A percentile compares a stretch with the other conserved stretches of the same genome.
Conservation (phyloP, 169 alveolate species). For the Plasmodium vinckei region DNA sequence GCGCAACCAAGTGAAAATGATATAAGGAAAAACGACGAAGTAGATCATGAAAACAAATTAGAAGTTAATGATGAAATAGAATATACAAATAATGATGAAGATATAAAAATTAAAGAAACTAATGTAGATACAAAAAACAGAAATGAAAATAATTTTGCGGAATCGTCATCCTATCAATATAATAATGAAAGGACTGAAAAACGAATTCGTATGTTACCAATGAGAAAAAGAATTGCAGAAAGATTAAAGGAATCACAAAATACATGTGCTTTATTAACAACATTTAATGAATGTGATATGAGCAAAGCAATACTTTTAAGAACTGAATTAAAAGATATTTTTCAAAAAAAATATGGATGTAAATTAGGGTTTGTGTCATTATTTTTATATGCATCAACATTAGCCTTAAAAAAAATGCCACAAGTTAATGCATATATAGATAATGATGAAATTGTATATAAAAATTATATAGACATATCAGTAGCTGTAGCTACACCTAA, state of each 20-base stretch:
- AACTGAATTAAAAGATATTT: constrained; percentile 83
- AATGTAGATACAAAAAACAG: neutral
- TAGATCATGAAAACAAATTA: constrained; percentile 16
- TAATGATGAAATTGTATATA: constrained; percentile 92
- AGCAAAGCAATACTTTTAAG: constrained; percentile 85
- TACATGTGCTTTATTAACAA: constrained; percentile 93
- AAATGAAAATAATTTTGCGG: constrained; percentile 17
- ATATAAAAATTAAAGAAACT: constrained; percentile 17
- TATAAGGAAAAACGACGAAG: constrained; percentile 5
- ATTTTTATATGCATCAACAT: constrained; percentile 87
- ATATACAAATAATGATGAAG: constrained; percentile 47
- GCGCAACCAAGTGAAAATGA: constrained; percentile 60
- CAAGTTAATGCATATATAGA: constrained; percentile 88
- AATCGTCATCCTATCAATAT: constrained; percentile 27
- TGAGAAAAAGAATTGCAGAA: constrained; percentile 93
- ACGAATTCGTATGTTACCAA: constrained; percentile 93
- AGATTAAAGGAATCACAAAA: constrained; percentile 94
- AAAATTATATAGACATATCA: constrained; percentile 94
- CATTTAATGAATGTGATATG: constrained; percentile 94
- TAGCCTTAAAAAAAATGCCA: constrained; percentile 88
- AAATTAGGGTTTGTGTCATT: constrained; percentile 89
- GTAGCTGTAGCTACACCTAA: constrained; percentile 98
- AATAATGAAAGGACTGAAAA: constrained; percentile 79
- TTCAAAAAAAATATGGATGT: constrained; percentile 82
- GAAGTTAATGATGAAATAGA: neutral